Evolutionary conservation across 1,284 basidiomycete genomes (phyloP), one percentile per base, ranked within the genome.

Genomic region (Ceratobasidium sp.): DNA sequence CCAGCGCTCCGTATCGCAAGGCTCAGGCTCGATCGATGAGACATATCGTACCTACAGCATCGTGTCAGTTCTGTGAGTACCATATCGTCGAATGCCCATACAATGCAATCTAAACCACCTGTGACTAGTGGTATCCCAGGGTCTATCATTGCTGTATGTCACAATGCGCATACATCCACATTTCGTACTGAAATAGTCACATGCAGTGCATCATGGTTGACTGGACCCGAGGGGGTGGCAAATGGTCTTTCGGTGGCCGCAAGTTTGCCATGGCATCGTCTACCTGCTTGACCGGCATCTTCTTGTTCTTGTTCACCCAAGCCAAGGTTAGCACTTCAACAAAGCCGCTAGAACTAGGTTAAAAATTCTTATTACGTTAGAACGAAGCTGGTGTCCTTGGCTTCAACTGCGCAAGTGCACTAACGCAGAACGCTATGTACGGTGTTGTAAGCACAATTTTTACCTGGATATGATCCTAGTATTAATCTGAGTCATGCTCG

Each of bases 361-460:
- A 35, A 61, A 13, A 37, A 13, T 1, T 49, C n/a, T 23, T 10
- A 26, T 23, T 33, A 6, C 8, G 20, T 20, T 39, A 81, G 66
- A 88, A 83, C n/a, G 80, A 84, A 11, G 82, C 83, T 0, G 84
- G 85, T 0, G 84, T 89, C 11, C 84, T 90, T 23, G 90, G 86
- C 0, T 89, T 85, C 80, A 89, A 89, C 56, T 91, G 88, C 76
- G 86, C 87, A 0, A 86, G 86, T 26, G 82, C 85, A 33, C 82
- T 90, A 47, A 88, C 87, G 11, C 84, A 88, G 84, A 74, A 74
- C 47, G 87, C 91, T 75, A 92, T 93, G 91, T 93, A 92, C 80
- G 91, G 90, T 15, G 89, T 92, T 7, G 69, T 86, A 85, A 77
- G 85, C 6, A 6, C 7, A 17, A 42, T 42, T 58, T 39, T 54